Evolutionary conservation across 768 basidiomycete species (phyloP), one percentile per base, ranked within the genome.

Genomic region (Lactarius quietus): DNA sequence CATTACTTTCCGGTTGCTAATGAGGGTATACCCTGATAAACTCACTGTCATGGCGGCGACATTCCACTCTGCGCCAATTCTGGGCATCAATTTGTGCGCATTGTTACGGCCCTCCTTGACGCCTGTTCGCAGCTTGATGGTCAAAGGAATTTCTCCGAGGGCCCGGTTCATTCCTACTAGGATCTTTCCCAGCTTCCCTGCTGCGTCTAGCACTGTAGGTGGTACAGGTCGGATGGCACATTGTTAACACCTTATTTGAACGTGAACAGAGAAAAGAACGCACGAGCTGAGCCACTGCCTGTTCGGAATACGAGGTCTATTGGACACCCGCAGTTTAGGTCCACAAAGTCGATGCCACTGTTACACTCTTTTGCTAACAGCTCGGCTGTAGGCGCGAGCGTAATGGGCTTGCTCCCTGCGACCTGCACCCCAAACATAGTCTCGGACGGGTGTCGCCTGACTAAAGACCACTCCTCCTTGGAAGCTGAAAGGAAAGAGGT

Each of bases 271-370:
- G 48, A 51, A 51, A 28, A 53, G 54, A 9, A 87, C 90, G 58
- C 71, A 95, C 94, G 75, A 31, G 95, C 95, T 63, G 90, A 91
- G 0, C 95, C 95, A 62, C 93, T 94, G 3, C 95, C 95, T 17
- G 84, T 83, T 71, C 90, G 90, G 78, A 95, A 97, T 1, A 99
- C 92, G 51, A 98, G 79, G 75, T 99, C 97, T 70, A 98, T 98
- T 4, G 97, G 97, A 75, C 97, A 98, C 8, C 95, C 95, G 75
- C 93, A 92, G 72, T 99, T 99, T 68, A 98, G 77, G 72, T 99
- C 95, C 1, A 95, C 92, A 71, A 97, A 98, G 72, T 98, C 93
- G 26, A 97, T 76, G 23, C 82, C 81, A 15, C 81, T 79, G 1
- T 80, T 80, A 69, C 86, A 84, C 73, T 92, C 88, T 67, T 82